Evolutionary conservation across 2,329 filamentous ascomycete genomes (phyloP), one percentile per base, ranked within the genome.

Genomic region (Ophiostoma triangulosporum): DNA sequence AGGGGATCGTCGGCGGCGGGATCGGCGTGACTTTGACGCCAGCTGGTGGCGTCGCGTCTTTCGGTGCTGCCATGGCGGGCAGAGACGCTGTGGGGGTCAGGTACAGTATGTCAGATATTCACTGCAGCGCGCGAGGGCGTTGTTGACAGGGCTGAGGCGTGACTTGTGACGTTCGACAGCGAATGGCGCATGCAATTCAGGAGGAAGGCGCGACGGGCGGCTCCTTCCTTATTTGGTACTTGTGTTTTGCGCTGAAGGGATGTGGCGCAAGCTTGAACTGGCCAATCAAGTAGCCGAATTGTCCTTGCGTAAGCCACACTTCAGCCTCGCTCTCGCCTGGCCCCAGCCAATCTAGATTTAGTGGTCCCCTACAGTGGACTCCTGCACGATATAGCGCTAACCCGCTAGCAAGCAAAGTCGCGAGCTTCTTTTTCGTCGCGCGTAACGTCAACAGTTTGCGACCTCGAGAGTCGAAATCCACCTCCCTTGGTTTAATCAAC

Each of bases 1-100:
- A 55, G 3, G 55, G 58, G 27, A 60, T 57, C 20, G 48, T 50
- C 2, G 59, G 59, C 31, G 59, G 57, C 5, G 57, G 59, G 48
- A 59, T 57, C n/a, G 58, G 57, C 33, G 58, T 59, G 12, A 58
- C 53, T 22, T 56, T 58, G 49, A 51, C 52, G 29, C 48, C 54
- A 4, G 51, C 24, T 7, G 57, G 54, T 7, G 43, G 46, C 3
- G 38, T 32, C 9, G 40, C 46, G n/a, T 46, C 38, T 26, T 43
- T 35, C 20, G 14, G 50, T n/a, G 27, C 35, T 17, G 35, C 29
- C 36, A 22, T 46, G 15, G 43, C 6, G 11, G 24, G 24, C 40
- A 27, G 24, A 24, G 20, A 12, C 24, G 38, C 11, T 24, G 9
- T 24, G 38, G 38, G 22, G 38, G 9, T 14, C 11, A n/a, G 36